Evolutionary conservation across 148 eudicot genomes (phyloP).

Genomic region (Salicornia ramosissima): DNA sequence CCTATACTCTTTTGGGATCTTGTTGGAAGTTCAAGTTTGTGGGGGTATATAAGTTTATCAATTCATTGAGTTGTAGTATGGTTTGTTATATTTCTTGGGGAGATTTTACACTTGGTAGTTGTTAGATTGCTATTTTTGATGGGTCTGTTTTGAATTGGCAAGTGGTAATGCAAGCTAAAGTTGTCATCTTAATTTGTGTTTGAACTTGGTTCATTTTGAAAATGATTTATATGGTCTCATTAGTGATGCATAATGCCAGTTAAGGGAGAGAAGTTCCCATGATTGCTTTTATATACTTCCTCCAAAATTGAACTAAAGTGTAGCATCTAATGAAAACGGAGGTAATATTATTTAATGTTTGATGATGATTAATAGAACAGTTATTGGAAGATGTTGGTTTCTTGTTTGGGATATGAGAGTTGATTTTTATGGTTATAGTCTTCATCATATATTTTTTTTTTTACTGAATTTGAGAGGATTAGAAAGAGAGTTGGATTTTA

Average conservation of each 20-base stretch:
- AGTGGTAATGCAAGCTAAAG: neutral
- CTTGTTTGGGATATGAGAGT: neutral
- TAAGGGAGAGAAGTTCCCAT: neutral
- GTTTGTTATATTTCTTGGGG: neutral
- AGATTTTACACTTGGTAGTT: no score
- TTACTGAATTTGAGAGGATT: neutral
- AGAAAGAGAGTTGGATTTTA: neutral
- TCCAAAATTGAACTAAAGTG: no score
- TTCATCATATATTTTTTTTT: neutral
- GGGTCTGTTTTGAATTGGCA: slow-evolving; percentile 7
- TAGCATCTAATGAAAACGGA: no score
- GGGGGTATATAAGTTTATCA: neutral
- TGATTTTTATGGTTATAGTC: neutral
- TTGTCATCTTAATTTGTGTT: neutral
- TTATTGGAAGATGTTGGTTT: neutral
- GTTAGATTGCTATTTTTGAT: slow-evolving; percentile 11
- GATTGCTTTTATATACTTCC: neutral
- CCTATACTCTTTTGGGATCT: neutral
- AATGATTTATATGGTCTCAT: no score
- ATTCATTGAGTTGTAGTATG: slow-evolving; percentile 3
- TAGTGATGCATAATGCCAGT: neutral
- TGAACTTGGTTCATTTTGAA: neutral
- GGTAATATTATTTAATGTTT: no score
- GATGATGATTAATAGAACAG: neutral
- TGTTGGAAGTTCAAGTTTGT: slow-evolving; percentile 7